These are phyloP conservation scores for Conringia planisiliqua DNA, from an alignment of 345 rosid species.

Conservation along the genomic window DNA sequence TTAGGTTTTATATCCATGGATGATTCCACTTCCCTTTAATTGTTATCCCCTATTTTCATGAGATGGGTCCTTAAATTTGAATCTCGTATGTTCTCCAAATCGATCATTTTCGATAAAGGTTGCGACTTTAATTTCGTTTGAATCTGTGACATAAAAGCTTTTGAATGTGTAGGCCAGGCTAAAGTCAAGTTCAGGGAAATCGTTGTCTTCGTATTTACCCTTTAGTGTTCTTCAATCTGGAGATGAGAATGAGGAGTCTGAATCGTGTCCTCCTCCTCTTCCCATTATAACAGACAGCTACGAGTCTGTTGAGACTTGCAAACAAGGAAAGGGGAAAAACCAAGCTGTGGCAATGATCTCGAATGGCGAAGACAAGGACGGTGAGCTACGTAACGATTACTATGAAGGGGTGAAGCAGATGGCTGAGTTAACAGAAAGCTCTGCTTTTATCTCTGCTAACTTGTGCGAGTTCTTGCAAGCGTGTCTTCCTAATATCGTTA, in stretches of 20 bases:
- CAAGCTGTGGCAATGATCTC: constrained; percentile 13
- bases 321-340: neutral
- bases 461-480: constrained; percentile 71
- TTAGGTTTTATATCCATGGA: neutral
- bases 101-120: neutral
- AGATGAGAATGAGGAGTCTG: constrained; percentile 38
- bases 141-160: constrained; percentile 21
- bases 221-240: constrained; percentile 41
- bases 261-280: constrained; percentile 41
- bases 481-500: constrained; percentile 79
- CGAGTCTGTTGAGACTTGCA: constrained; percentile 32
- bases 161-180: constrained; percentile 61
- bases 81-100: neutral
- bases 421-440: constrained; percentile 46
- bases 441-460: constrained; percentile 59
- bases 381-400: constrained; percentile 31
- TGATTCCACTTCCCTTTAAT: neutral
- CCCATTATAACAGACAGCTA: constrained; percentile 45
- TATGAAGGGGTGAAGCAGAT: constrained; percentile 43
- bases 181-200: constrained; percentile 41
- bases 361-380: constrained; percentile 2
- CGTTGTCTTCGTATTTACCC: constrained; percentile 51
- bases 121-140: neutral
- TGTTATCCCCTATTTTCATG: neutral
- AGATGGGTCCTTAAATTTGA: constrained; percentile 6